Evolutionary conservation across 768 basidiomycete genomes (phyloP), one percentile per base, ranked within the genome.

Genomic region (Boletus tylopilopsis): DNA sequence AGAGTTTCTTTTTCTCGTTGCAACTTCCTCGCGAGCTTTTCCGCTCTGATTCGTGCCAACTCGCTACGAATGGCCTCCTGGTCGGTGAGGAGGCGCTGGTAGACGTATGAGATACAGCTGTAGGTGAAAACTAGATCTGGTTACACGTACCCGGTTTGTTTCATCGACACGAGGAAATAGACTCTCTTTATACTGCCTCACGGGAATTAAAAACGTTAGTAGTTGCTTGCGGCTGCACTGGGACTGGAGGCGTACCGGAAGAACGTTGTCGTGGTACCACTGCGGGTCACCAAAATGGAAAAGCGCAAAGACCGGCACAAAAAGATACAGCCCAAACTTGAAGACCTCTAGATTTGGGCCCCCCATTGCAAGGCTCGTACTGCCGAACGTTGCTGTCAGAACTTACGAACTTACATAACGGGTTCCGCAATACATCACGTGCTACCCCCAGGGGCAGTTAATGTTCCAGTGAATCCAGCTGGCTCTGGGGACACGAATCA

Each of bases 291-390:
- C 90, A 62, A 89, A 93, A 68, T 92, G 87, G 42, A 91, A 71
- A 61, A 94, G 78, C 21, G 88, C 84, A 39, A 78, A 71, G 49
- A 94, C 81, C 10, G 91, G 91, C 50, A 91, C 82, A 59, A 90
- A 90, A 48, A 94, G 81, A 67, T 94, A 93, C 16, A 91, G 69
- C 4, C 81, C 81, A 59, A 94, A 94, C 71, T 92, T 93, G 83
- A 93, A 90, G 16, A 93, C 78, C 68, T 94, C 91, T 46, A 94
- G 82, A 65, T 87, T 89, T 30, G 88, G 82, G 11, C 87, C 84
- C 3, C 76, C 87, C 87, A 88, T 79, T 32, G 29, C 40, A 23
- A 27, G 48, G 37, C 29, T 12, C 32, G 22, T 35, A 27, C 86
- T 7, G 85, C 80, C 40, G n/a, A n/a, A n/a, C n/a, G n/a, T n/a